Conservation (phyloP, 2,329 filamentous ascomycete genomes). For the Pseudogymnoascus sp. region DNA sequence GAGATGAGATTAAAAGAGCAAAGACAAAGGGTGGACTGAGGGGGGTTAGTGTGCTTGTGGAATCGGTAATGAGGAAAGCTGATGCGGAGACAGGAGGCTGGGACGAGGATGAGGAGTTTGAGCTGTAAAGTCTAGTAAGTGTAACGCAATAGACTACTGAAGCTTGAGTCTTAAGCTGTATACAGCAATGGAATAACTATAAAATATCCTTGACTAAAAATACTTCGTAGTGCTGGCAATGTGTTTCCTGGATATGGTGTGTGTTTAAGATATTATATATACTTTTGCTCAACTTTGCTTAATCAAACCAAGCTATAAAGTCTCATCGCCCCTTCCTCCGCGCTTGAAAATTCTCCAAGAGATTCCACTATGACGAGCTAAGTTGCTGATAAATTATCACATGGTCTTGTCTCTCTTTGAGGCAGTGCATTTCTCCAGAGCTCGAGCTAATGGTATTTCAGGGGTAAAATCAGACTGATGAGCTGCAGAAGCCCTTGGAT, state of each 20-base stretch:
- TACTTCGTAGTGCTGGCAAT: no score
- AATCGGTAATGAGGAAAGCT: background rate
- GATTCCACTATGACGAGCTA: background rate
- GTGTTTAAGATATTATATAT: no score
- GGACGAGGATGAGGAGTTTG: background rate
- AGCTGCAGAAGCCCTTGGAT: background rate
- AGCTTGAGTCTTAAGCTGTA: no score
- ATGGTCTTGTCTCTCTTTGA: background rate
- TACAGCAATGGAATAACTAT: no score
- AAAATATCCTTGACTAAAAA: no score
- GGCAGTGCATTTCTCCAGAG: background rate
- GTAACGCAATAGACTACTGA: background rate
- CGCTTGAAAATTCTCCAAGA: no score
- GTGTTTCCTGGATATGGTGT: no score
- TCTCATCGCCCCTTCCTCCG: no score
- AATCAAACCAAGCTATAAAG: no score
- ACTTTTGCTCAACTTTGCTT: no score
- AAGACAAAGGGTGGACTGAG: background rate
- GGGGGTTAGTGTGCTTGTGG: background rate
- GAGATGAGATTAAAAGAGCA: background rate
- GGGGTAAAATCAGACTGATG: background rate
- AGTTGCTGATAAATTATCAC: background rate
- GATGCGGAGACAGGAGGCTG: background rate
- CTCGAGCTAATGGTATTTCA: background rate
- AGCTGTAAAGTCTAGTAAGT: background rate